Evolutionary conservation across 176 grass and related monocot genomes (phyloP), one percentile per base, ranked within the genome.

Genomic region (Typha latifolia): DNA sequence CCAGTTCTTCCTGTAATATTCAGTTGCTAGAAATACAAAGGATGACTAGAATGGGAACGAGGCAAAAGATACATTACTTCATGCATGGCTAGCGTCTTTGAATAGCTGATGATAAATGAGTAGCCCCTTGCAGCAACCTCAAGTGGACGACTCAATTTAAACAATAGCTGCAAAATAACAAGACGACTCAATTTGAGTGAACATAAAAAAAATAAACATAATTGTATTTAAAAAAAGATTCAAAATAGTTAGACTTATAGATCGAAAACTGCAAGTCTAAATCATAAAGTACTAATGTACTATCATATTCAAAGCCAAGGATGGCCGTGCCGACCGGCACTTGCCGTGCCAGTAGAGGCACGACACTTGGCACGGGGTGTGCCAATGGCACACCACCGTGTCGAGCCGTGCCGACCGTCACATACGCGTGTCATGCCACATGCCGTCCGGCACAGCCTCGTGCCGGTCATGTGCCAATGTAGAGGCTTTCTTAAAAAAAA

Each of bases 101-200:
- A 99, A 78, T 90, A 93, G 76, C 77, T 63, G 68, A 99, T 88
- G 49, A 93, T 84, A 72, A 99, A 93, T 57, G 89, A 59, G 82
- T 90, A 80, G 53, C 94, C 94, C 72, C 94, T 93, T 34, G 89
- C 83, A 82, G 89, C 86, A 78, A 93, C 85, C 84, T 99, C 94
- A 64, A 90, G 49, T 15, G 94, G 79, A 7, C 89, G 89, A 69
- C 68, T 74, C 64, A 99, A 67, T 80, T 90, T 93, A 81, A 93
- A 99, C 69, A 99, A 80, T 66, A 99, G 70, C 94, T 99, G 89
- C 77, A 87, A 72, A 77, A 78, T 49, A 51, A 27, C 63, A 24
- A 43, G 68, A 83, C 15, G 5, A 15, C 24, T 24, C 12, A 64
- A 6, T 32, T 43, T 43, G 37, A 32, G 14, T 32, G 9, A 64